Percentiles rank a stretch among this genome's conserved stretches.
These are phyloP conservation scores for Globisporangium nodosum DNA, from an alignment of 352 stramenopile species.

Conservation along the genomic window DNA sequence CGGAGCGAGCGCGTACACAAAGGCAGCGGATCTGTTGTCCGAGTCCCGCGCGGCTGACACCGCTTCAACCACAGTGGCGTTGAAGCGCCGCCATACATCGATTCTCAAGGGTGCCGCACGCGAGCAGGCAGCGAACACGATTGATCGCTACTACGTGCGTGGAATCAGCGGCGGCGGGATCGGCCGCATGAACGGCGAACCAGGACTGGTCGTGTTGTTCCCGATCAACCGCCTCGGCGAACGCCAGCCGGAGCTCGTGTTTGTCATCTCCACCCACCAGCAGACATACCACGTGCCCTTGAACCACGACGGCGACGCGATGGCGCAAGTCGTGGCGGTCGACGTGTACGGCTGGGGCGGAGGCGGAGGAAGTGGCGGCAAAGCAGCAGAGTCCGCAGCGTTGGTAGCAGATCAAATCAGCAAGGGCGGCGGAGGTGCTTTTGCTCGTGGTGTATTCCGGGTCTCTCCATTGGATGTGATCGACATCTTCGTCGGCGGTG, in stretches of 20 bases:
- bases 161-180: constrained; percentile 42
- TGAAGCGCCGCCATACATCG: background rate
- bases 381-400: background rate
- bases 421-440: constrained; percentile 68
- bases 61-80: too few relatives aligned
- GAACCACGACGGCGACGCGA: constrained; percentile 11
- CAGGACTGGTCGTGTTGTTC: constrained; percentile 56
- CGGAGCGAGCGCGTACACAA: constrained; percentile 21
- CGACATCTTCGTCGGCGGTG: constrained; percentile 58
- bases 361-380: constrained; percentile 54
- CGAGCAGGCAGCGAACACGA: constrained; percentile 28
- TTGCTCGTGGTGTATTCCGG: constrained; percentile 46
- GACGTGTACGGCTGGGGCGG: constrained; percentile 75
- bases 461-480: constrained; percentile 39
- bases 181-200: constrained; percentile 28
- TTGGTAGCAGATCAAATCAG: constrained; percentile 9
- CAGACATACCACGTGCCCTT: constrained; percentile 29
- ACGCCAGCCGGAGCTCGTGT: constrained; percentile 29
- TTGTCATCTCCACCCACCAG: constrained; percentile 31
- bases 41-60: constrained; percentile 13
- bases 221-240: constrained; percentile 40
- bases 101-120: constrained; percentile 23
- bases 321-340: constrained; percentile 45
- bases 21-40: constrained; percentile 33
- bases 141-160: constrained; percentile 61